Evolutionary conservation across 2,329 filamentous ascomycete species (phyloP).

Genomic region (Fusarium oligoseptatum): DNA sequence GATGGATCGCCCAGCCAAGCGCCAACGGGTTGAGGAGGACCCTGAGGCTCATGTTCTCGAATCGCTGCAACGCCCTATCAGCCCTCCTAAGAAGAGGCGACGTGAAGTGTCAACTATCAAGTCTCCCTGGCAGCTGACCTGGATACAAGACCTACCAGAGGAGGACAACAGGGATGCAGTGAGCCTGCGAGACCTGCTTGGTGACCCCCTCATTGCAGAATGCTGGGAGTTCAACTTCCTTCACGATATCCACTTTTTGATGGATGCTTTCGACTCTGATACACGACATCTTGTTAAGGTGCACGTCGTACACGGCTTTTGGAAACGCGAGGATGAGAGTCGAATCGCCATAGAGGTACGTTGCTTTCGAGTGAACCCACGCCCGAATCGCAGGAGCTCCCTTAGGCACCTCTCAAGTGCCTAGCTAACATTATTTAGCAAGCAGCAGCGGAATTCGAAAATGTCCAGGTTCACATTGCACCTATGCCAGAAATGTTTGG

Average conservation of each 20-base stretch:
- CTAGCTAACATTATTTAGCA: constrained; percentile 59
- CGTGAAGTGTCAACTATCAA: constrained; percentile 48
- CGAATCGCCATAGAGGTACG: constrained; percentile 69
- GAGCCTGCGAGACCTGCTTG: constrained; percentile 75
- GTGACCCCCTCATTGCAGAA: constrained; percentile 79
- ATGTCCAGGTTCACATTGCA: constrained; percentile 78
- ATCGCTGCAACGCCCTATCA: constrained; percentile 58
- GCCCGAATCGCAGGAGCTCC: not conserved
- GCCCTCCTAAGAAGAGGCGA: constrained; percentile 58
- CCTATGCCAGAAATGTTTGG: constrained; percentile 88
- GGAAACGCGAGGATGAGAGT: constrained; percentile 75
- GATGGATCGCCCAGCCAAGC: constrained; percentile 52
- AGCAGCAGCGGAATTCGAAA: constrained; percentile 71
- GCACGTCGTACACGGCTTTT: constrained; percentile 72
- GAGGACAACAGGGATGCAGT: constrained; percentile 75
- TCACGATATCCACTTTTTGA: constrained; percentile 70
- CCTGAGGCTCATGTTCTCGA: constrained; percentile 22
- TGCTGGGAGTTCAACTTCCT: constrained; percentile 80
- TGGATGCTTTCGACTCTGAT: constrained; percentile 67
- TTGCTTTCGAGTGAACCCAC: not conserved
- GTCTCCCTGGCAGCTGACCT: constrained; percentile 81
- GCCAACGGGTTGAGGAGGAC: constrained; percentile 42
- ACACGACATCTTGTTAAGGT: constrained; percentile 63
- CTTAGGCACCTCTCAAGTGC: not conserved
- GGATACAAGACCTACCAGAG: constrained; percentile 72